Evolutionary conservation across 768 basidiomycete species (phyloP), one percentile per base, ranked within the genome.

Genomic region (Podaxis sp.): DNA sequence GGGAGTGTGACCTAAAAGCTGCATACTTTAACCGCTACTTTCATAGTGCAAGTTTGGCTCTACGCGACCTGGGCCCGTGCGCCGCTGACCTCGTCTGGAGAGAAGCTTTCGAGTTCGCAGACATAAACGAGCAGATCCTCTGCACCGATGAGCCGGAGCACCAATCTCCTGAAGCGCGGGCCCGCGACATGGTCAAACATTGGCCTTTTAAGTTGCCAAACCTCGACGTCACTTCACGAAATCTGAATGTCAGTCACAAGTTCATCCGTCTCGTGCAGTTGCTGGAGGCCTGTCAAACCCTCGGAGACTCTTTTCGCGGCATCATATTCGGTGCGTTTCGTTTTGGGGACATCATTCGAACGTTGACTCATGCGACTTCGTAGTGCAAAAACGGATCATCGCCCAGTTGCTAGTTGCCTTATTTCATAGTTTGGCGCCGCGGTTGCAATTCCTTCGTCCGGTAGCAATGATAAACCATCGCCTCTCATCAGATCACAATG

Each of bases 11-110:
- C 70, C 74, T 74, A 3, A 72, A 70, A 26, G 79, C 78, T 54
- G 54, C 67, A 5, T 64, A 78, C 33, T 78, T 79, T 62, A 72
- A 66, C 49, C 76, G 74, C 38, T 72, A 84, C 46, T 84, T 86
- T 68, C 75, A 70, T 48, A 75, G 79, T 28, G 83, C 87, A 11
- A 78, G 76, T 20, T 71, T 74, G 66, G 80, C 80, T 20, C 72
- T 82, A 38, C 69, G 72, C 28, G 84, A 90, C 68, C 69, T 93
- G 33, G 91, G 91, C 6, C 66, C 80, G 40, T 91, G 87, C 66
- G 90, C 88, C 53, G 79, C 86, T 40, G 89, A 92, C 66, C 74
- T 91, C 38, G 75, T 88, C 54, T 93, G 89, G 90, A 79, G 86
- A 65, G 80, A 80, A 48, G 80, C 80, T 22, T 65, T 83, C 51